Evolutionary conservation across 1,139 yeast species (phyloP).

Genomic region (Diutina catenulata): DNA sequence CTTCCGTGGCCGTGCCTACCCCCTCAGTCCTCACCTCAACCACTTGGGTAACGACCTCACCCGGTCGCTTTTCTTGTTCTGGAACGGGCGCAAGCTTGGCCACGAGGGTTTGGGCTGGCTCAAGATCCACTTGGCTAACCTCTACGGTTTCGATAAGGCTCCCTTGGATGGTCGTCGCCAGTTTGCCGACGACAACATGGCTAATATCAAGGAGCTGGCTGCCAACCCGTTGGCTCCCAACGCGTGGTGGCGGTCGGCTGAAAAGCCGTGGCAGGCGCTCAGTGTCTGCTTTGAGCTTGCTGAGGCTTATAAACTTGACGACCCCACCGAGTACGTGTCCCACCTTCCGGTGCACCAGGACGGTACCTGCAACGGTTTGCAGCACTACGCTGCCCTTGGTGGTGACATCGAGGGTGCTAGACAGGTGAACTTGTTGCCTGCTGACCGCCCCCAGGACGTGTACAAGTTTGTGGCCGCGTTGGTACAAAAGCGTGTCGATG

Average conservation of each 20-base stretch:
- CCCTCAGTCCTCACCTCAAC: conserved; percentile 67
- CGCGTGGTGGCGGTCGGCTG: conserved; percentile 80
- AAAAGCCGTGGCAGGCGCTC: conserved; percentile 92
- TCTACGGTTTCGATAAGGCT: conserved; percentile 79
- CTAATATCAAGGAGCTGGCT: conserved; percentile 55
- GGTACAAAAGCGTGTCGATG: conserved; percentile 48
- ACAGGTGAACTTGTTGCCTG: conserved; percentile 79
- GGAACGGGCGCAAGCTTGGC: conserved; percentile 82
- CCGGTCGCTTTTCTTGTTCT: conserved; percentile 71
- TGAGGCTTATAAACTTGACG: conserved; percentile 57
- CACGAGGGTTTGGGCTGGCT: conserved; percentile 72
- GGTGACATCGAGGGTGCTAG: conserved; percentile 92
- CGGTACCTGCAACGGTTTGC: conserved; percentile 95
- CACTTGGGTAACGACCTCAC: conserved; percentile 91
- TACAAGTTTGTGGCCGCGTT: conserved; percentile 72
- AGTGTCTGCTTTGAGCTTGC: conserved; percentile 75
- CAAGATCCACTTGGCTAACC: conserved; percentile 80
- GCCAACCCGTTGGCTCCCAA: conserved; percentile 46
- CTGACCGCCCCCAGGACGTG: conserved; percentile 84
- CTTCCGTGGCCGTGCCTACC: conserved; percentile 94
- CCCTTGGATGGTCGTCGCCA: conserved; percentile 64
- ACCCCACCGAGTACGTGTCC: conserved; percentile 66
- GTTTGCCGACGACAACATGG: conserved; percentile 61
- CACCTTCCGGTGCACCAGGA: conserved; percentile 93
- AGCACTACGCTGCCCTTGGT: conserved; percentile 96